Evolutionary conservation across 345 rosid genomes (phyloP).

Genomic region (Arabidopsis arenosa): DNA sequence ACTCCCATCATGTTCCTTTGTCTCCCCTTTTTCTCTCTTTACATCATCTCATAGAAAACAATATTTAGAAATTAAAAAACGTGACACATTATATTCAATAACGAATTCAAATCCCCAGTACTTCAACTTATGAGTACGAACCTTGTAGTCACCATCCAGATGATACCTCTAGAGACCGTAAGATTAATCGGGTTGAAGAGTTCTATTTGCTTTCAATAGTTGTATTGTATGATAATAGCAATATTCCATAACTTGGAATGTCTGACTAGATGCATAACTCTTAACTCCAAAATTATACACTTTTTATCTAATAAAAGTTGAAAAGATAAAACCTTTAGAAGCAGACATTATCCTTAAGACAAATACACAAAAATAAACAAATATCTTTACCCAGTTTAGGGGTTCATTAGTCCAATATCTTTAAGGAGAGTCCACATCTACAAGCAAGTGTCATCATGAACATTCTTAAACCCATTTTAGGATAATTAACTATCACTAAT

Average conservation of each 20-base stretch:
- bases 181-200: not conserved
- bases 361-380: not conserved
- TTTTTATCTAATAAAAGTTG: not conserved
- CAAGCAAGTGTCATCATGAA: conserved; percentile 32
- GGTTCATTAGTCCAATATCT: conserved; percentile 30
- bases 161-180: not conserved
- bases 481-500: conserved; percentile 23
- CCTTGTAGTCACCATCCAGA: conserved; percentile 3
- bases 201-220: not conserved
- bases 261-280: not conserved
- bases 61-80: not conserved
- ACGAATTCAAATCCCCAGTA: not conserved
- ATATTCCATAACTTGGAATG: not conserved
- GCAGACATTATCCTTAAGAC: conserved; percentile 19
- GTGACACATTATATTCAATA: conserved; percentile 3
- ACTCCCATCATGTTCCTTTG: conserved; percentile 47
- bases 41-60: conserved; percentile 8
- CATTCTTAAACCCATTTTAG: conserved; percentile 1
- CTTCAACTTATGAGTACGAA: conserved; percentile 5
- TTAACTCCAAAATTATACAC: not conserved
- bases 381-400: conserved; percentile 20
- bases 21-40: conserved; percentile 15
- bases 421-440: conserved; percentile 34
- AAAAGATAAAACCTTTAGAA: not conserved
- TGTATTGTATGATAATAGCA: not conserved